A percentile compares a stretch with the other conserved stretches of the same genome.
phyloP scores from a whole-genome alignment of 2,329 filamentous ascomycete species.

The Colletotrichum chrysophilum region DNA sequence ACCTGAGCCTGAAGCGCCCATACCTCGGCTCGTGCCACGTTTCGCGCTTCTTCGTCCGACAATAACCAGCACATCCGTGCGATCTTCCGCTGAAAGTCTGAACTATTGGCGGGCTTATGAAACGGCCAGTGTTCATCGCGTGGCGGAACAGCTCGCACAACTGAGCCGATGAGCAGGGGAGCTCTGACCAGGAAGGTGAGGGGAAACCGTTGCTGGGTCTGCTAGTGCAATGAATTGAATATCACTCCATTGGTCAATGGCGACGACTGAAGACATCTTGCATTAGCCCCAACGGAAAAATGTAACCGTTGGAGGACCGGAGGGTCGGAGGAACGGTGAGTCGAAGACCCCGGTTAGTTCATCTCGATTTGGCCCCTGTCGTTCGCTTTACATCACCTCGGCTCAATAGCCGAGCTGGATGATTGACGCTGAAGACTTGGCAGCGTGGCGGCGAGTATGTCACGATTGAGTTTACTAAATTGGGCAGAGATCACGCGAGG shows the following conservation, averaged over 20 bases:
- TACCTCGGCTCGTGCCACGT: neutral
- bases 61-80: neutral
- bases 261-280: neutral
- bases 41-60: neutral
- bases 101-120: neutral
- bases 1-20: neutral
- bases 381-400: neutral
- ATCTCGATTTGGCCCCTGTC: neutral
- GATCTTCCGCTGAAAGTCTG: neutral
- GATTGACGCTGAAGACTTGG: neutral
- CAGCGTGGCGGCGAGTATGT: accelerated
- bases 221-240: neutral
- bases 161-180: neutral
- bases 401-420: neutral
- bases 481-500: no score
- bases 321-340: neutral
- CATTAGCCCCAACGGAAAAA: neutral
- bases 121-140: neutral
- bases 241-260: neutral
- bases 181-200: neutral
- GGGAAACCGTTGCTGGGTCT: no score
- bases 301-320: neutral
- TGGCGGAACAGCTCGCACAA: neutral
- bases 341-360: neutral
- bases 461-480: no score